These are phyloP conservation scores for Thymus quinquecostatus DNA, from an alignment of 257 asterid species.

Conservation along the genomic window DNA sequence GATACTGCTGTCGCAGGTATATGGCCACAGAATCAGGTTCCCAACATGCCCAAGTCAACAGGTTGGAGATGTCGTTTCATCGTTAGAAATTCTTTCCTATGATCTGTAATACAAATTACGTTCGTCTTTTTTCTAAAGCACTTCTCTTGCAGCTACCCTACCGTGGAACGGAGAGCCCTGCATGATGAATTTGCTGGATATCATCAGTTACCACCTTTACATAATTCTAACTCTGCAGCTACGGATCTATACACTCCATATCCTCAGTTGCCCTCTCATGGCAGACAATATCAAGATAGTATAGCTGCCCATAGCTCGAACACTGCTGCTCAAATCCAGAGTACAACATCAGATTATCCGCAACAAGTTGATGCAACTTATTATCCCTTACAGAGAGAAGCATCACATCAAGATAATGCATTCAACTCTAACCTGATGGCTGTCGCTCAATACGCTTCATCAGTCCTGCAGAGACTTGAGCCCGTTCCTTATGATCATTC, in stretches of 20 bases:
- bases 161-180: constrained; percentile 26
- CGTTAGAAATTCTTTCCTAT: neutral
- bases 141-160: constrained; percentile 34
- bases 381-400: neutral
- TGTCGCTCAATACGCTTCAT: constrained; percentile 16
- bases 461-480: neutral
- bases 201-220: constrained; percentile 34
- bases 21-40: constrained; percentile 32
- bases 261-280: constrained; percentile 1
- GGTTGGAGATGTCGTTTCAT: constrained; percentile 34
- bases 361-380: constrained; percentile 26
- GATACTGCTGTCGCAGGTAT: constrained; percentile 35
- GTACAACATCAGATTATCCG: constrained; percentile 31
- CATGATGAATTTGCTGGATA: constrained; percentile 27
- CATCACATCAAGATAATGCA: neutral
- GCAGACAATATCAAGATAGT: constrained; percentile 20
- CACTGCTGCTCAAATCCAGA: constrained; percentile 29
- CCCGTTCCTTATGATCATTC: constrained; percentile 3
- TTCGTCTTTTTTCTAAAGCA: constrained; percentile 19
- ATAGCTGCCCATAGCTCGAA: constrained; percentile 29
- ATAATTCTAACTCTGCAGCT: constrained; percentile 33
- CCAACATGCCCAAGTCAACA: constrained; percentile 31
- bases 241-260: constrained; percentile 32
- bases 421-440: neutral
- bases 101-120: neutral